Base-by-base conservation (phyloP, 2,329 filamentous ascomycete genomes). In the Coniella vitis region DNA sequence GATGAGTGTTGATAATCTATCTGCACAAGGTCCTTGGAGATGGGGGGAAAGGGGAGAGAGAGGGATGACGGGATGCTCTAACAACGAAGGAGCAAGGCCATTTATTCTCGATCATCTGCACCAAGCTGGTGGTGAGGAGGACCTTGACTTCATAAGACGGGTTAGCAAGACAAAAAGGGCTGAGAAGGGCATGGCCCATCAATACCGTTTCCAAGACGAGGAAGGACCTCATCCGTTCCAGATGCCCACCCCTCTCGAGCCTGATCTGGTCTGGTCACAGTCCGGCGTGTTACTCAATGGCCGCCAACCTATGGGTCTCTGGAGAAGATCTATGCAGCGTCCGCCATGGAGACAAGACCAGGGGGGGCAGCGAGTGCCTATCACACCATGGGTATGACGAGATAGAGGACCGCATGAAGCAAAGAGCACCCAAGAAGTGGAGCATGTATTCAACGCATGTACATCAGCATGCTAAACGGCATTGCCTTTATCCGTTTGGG, bases 11-110 rank as follows among this genome's bases (percentile, higher is more conserved):
- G 13, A 14, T 20, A 25, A 7, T 19, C 29, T 38, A 7, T 19
- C 29, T 38, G 39, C 22, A 31, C 21, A 49, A 35, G n/a, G 16
- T 36, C n/a, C 17, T 7, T 22, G 13, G 31, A 20, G 13, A 19
- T 3, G 19, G 17, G 41, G 36, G 14, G 31, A 34, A 32, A 29
- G 20, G 25, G 34, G 35, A 31, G 21, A 39, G 45, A 25, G 41
- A 34, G 22, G 38, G 36, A 34, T 31, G 35, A 22, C 20, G 16
- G 42, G 12, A 2, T 29, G 7, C 10, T 38, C 3, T 14, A 41
- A n/a, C 7, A 43, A 47, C 39, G 52, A 52, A 47, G 52, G 45
- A 54, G 45, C 45, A 42, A 42, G 35, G 38, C 49, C 45, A 50
- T 53, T 53, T 53, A 53, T 53, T 43, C 49, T 43, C 45, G 31